phyloP scores from a whole-genome alignment of 73 alveolate genomes.

The Paramecium sexaurelia region DNA sequence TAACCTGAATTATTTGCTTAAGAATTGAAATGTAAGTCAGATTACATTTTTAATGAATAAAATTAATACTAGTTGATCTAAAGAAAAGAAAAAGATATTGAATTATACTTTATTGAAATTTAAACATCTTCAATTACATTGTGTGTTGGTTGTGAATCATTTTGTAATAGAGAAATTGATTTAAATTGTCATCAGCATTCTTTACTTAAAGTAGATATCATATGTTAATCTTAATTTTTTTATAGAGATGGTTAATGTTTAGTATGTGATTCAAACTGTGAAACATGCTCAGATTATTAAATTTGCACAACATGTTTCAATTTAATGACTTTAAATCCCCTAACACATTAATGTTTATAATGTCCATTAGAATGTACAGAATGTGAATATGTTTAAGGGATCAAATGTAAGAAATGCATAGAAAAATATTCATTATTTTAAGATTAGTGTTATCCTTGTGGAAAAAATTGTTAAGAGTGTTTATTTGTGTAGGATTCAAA shows the following conservation, averaged over 20 bases:
- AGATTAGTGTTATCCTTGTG: not conserved
- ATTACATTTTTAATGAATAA: not conserved
- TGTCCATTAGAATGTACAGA: not conserved
- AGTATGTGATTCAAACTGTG: not conserved
- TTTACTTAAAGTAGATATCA: not conserved
- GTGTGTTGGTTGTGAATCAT: not conserved
- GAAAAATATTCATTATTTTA: not conserved
- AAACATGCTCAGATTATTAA: not conserved
- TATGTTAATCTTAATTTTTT: not conserved
- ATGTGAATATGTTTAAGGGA: not conserved
- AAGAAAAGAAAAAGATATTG: not conserved
- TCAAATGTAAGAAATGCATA: not conserved
- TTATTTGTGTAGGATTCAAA: not conserved
- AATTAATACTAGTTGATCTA: not conserved
- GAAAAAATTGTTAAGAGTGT: not conserved
- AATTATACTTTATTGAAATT: not conserved
- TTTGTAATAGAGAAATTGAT: not conserved
- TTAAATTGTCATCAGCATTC: not conserved
- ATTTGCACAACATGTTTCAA: not conserved
- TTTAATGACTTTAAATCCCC: not conserved
- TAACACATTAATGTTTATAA: not conserved
- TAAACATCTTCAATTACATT: not conserved
- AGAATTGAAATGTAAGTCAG: not conserved
- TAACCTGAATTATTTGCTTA: not conserved
- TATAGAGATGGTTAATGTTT: not conserved